These are phyloP conservation scores for Saccharomycopsis sp. DNA, from an alignment of 805 yeast species.

Conservation along the genomic window DNA sequence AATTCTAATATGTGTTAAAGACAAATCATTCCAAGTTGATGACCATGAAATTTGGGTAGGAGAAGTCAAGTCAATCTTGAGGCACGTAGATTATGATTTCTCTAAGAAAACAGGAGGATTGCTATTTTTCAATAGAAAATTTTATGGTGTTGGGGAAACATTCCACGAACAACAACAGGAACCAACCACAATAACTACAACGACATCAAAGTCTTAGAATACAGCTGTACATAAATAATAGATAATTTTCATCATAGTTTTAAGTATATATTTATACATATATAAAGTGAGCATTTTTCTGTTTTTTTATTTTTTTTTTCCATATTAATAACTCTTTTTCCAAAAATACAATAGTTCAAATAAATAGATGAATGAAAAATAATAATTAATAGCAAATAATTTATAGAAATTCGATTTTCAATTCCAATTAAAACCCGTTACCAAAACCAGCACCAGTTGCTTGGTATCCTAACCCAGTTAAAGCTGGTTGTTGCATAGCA, in stretches of 20 bases:
- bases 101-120: conserved; percentile 49
- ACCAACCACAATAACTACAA: no score
- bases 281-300: no score
- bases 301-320: no score
- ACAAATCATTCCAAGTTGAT: conserved; percentile 50
- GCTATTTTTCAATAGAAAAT: conserved; percentile 55
- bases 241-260: no score
- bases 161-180: neutral
- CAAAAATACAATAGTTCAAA: no score
- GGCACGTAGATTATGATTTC: conserved; percentile 20
- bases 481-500: conserved; percentile 1
- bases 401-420: no score
- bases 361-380: no score
- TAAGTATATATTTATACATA: no score
- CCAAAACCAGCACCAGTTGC: conserved; percentile 71
- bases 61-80: conserved; percentile 52
- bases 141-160: conserved; percentile 44
- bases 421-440: conserved; percentile 41
- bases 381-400: no score
- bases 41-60: conserved; percentile 93
- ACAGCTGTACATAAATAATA: no score
- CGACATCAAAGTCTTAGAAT: no score
- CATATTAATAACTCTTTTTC: no score
- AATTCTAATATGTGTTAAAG: conserved; percentile 54
- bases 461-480: conserved; percentile 49